These are phyloP conservation scores for Globisporangium alternatum DNA, from an alignment of 352 stramenopile genomes.

Conservation along the genomic window DNA sequence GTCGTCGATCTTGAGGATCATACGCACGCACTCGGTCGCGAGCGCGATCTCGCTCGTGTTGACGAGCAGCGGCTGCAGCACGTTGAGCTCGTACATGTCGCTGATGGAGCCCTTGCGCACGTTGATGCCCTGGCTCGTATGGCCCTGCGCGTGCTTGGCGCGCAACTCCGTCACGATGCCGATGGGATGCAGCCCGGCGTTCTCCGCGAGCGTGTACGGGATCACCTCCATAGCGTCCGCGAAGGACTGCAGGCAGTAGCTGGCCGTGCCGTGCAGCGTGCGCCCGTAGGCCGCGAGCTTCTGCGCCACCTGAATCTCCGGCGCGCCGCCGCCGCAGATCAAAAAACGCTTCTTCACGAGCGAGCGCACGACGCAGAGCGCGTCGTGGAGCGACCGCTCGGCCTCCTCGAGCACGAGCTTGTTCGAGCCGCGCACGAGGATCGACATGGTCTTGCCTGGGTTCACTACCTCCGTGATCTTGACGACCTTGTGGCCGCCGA, in stretches of 20 bases:
- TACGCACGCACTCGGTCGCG: conserved; percentile 97
- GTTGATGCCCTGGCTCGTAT: conserved; percentile 95
- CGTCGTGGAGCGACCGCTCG: conserved; percentile 98
- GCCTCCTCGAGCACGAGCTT: conserved; percentile 98
- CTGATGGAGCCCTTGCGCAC: conserved; percentile 95
- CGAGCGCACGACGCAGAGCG: conserved; percentile 96
- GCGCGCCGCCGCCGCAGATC: conserved; percentile 96
- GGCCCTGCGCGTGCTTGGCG: conserved; percentile 91
- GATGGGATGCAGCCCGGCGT: conserved; percentile 98
- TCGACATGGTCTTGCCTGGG: conserved; percentile 95
- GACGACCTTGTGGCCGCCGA: conserved; percentile 96
- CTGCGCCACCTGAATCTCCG: conserved; percentile 96
- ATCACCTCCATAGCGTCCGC: conserved; percentile 98
- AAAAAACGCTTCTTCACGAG: conserved; percentile 99
- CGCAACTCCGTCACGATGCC: conserved; percentile 97
- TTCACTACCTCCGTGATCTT: conserved; percentile 98
- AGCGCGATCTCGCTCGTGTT: conserved; percentile 97
- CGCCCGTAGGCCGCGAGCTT: conserved; percentile 92
- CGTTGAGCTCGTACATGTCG: conserved; percentile 98
- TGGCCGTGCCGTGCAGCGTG: conserved; percentile 92
- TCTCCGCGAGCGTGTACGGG: conserved; percentile 99
- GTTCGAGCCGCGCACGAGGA: conserved; percentile 98
- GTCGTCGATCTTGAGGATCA: conserved; percentile 99
- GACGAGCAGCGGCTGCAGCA: conserved; percentile 98
- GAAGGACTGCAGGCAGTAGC: conserved; percentile 97